phyloP scores from a whole-genome alignment of 2,329 filamentous ascomycete species.

The Gnomoniopsis sp. region DNA sequence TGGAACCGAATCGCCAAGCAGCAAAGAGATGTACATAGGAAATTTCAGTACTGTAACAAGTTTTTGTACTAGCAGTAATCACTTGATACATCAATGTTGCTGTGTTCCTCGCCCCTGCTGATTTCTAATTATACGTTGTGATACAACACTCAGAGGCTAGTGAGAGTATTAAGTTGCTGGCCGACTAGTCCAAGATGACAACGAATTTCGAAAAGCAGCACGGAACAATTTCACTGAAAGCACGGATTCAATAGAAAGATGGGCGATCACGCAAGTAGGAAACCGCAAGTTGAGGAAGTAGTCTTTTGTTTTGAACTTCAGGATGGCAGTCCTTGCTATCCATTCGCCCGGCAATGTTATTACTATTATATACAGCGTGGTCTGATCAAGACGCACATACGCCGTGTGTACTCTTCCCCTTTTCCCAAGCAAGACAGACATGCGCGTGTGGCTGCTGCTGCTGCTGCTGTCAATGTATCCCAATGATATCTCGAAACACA shows the following conservation, averaged over 20 bases:
- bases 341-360: background rate
- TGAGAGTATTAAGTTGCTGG: too few species aligned
- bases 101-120: too few species aligned
- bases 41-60: too few species aligned
- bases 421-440: constrained; percentile 1
- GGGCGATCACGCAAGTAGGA: background rate
- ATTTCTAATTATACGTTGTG: too few species aligned
- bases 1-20: too few species aligned
- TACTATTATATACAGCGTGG: constrained; percentile 14
- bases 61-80: too few species aligned
- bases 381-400: background rate
- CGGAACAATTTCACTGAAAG: background rate
- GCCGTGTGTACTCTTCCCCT: background rate
- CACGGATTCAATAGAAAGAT: background rate
- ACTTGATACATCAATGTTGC: too few species aligned
- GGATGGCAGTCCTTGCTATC: background rate
- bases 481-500: background rate
- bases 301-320: background rate
- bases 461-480: constrained; percentile 6
- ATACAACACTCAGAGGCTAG: too few species aligned
- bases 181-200: too few species aligned
- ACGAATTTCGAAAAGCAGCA: too few species aligned
- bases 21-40: too few species aligned
- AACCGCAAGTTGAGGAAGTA: background rate
- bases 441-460: background rate